Conservation (phyloP, 2,329 filamentous ascomycete species). For the Pseudogymnoascus sp. region DNA sequence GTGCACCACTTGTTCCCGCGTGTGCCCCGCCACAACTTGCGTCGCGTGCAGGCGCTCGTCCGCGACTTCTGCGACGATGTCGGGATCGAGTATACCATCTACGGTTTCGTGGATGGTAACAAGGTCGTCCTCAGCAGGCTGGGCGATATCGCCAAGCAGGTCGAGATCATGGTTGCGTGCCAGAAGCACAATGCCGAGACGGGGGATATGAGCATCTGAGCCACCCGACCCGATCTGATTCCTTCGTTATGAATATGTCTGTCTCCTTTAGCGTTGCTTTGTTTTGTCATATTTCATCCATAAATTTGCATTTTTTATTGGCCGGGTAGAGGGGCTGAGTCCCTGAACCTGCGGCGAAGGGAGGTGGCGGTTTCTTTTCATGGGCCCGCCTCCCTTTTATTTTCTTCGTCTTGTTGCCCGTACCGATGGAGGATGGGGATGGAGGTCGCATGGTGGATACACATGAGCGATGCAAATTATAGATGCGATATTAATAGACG, state of each 20-base stretch:
- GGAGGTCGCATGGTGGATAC: background rate
- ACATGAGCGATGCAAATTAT: background rate
- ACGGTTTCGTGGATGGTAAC: slow-evolving; percentile 56
- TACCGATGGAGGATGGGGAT: background rate
- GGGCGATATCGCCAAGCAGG: slow-evolving; percentile 52
- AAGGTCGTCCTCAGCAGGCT: slow-evolving; percentile 44
- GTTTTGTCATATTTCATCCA: background rate
- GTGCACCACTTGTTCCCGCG: slow-evolving; percentile 63
- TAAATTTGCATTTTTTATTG: slow-evolving; percentile 2
- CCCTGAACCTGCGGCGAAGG: background rate
- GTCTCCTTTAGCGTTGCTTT: background rate
- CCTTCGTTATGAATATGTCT: background rate
- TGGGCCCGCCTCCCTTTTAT: background rate
- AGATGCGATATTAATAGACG: slow-evolving; percentile 1
- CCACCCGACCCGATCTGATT: background rate
- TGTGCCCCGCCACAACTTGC: slow-evolving; percentile 59
- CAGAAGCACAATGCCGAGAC: slow-evolving; percentile 41
- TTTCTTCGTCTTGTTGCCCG: background rate
- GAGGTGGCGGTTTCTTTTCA: background rate
- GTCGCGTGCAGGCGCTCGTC: slow-evolving; percentile 50
- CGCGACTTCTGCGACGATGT: slow-evolving; percentile 57
- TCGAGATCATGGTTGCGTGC: slow-evolving; percentile 50
- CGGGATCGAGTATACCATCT: slow-evolving; percentile 51
- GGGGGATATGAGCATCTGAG: slow-evolving; percentile 11
- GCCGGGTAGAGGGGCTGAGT: background rate